phyloP scores from a whole-genome alignment of 2,329 filamentous ascomycete genomes.

The Epichloe aotearoae region DNA sequence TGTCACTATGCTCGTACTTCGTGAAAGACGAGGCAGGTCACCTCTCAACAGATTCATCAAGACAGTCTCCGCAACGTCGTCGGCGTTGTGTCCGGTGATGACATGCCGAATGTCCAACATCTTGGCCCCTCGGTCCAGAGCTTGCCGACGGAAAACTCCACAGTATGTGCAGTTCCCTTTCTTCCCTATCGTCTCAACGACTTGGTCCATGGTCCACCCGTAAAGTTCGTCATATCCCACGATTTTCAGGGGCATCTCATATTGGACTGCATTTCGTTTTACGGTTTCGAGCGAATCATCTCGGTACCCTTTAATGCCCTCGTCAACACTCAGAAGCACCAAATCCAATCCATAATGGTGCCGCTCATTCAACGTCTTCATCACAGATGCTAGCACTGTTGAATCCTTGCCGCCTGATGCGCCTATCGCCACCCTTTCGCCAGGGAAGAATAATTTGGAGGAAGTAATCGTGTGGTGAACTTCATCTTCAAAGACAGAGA shows the following conservation, averaged over 20 bases:
- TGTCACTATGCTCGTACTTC: slow-evolving; percentile 84
- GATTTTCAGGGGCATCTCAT: slow-evolving; percentile 82
- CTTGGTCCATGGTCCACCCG: slow-evolving; percentile 98
- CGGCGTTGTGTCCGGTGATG: slow-evolving; percentile 93
- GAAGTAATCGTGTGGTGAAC: slow-evolving; percentile 83
- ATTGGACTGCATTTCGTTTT: slow-evolving; percentile 82
- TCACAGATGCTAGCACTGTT: slow-evolving; percentile 83
- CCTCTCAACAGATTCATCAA: slow-evolving; percentile 93
- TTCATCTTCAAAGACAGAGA: slow-evolving; percentile 78
- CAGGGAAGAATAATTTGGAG: slow-evolving; percentile 66
- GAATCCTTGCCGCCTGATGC: slow-evolving; percentile 97
- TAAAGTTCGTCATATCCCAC: slow-evolving; percentile 90
- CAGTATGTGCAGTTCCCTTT: slow-evolving; percentile 99
- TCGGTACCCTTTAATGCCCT: slow-evolving; percentile 92
- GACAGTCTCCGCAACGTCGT: slow-evolving; percentile 93
- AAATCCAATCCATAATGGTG: slow-evolving; percentile 78
- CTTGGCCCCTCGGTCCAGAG: slow-evolving; percentile 81
- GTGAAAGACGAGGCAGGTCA: slow-evolving; percentile 72
- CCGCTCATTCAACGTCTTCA: slow-evolving; percentile 88
- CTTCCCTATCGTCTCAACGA: slow-evolving; percentile 90
- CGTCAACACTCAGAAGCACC: slow-evolving; percentile 81
- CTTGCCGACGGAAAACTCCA: slow-evolving; percentile 88
- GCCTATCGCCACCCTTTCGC: slow-evolving; percentile 84
- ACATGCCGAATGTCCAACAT: slow-evolving; percentile 82
- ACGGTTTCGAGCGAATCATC: slow-evolving; percentile 95